Conservation (phyloP, 805 yeast species). For the Saturnispora ahearnii region DNA sequence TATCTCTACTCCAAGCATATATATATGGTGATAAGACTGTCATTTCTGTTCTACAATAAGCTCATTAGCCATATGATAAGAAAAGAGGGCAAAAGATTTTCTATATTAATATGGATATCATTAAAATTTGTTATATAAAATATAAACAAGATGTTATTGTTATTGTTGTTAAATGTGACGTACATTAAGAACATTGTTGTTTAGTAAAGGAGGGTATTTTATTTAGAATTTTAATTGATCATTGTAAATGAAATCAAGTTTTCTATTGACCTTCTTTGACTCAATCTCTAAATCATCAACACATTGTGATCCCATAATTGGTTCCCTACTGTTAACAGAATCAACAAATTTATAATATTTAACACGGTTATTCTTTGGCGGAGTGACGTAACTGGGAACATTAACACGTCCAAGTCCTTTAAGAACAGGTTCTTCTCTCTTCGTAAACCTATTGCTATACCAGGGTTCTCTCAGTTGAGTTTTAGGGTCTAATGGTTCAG, state of each 20-base stretch:
- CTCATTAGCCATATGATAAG: neutral
- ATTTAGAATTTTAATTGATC: neutral
- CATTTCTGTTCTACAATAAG: conserved; percentile 9
- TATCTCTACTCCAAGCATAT: conserved; percentile 23
- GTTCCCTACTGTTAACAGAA: neutral
- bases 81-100: neutral
- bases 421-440: neutral
- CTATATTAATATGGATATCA: neutral
- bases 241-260: conserved; percentile 2
- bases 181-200: neutral
- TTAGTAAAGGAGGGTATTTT: no score
- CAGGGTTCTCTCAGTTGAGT: conserved; percentile 10
- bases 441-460: conserved; percentile 6
- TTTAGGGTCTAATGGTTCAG: neutral
- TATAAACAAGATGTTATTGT: neutral
- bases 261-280: neutral
- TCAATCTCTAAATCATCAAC: conserved; percentile 2
- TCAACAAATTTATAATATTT: conserved; percentile 5
- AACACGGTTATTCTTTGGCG: conserved; percentile 10
- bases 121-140: neutral
- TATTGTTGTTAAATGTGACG: neutral
- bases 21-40: conserved; percentile 25
- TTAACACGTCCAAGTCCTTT: neutral
- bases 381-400: conserved; percentile 11
- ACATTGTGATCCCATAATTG: neutral